phyloP scores from a whole-genome alignment of 2,329 filamentous ascomycete genomes.

The Colletotrichum echinochloae region DNA sequence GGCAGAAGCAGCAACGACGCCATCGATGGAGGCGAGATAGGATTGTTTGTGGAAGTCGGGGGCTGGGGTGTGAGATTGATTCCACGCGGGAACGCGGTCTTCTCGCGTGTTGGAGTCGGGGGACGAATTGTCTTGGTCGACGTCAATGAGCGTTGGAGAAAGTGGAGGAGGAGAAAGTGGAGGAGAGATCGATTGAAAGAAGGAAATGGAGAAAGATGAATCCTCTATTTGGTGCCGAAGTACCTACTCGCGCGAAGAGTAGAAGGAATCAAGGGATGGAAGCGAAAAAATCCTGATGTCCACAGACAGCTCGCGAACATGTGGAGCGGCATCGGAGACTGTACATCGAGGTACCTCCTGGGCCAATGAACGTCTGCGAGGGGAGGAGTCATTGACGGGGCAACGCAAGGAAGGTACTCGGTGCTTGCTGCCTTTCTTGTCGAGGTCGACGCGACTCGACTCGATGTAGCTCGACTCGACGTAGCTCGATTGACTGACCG shows the following conservation, averaged over 20 bases:
- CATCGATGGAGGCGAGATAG: not conserved
- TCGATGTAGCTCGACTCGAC: no score
- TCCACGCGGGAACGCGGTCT: no score
- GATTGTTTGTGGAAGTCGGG: not conserved
- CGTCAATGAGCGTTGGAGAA: not conserved
- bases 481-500: no score
- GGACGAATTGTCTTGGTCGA: not conserved
- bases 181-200: no score
- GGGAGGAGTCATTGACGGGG: no score
- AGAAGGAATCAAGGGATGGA: not conserved
- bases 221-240: no score
- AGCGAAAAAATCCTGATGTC: not conserved
- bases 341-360: not conserved
- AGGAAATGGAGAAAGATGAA: no score
- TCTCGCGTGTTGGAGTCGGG: no score
- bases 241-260: no score
- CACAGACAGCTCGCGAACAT: not conserved
- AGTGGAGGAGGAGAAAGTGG: not conserved
- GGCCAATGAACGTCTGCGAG: no score
- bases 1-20: not conserved
- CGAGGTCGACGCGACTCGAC: no score
- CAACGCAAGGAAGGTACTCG: not conserved
- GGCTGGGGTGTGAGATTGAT: no score
- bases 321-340: not conserved
- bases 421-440: not conserved